Evolutionary conservation across 163 green algal genomes (phyloP).

Genomic region (Scenedesmus sp.): DNA sequence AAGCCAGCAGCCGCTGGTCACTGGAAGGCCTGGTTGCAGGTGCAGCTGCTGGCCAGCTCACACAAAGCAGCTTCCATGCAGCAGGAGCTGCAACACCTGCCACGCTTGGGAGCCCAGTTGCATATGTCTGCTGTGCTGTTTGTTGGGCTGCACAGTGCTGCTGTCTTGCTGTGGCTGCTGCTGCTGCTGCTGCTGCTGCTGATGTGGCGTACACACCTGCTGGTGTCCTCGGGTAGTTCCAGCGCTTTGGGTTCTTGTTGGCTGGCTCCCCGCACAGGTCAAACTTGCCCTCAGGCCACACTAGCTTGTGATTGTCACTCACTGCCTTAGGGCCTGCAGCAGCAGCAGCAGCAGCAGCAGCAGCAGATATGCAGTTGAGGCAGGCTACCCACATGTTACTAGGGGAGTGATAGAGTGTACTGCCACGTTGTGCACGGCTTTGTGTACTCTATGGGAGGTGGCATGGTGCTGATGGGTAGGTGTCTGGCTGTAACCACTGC

Average conservation of each 20-base stretch:
- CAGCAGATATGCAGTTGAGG: neutral
- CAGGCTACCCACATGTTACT: no score
- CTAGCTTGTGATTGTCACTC: conserved; percentile 3
- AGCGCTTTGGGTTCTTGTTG: neutral
- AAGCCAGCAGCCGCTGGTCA: neutral
- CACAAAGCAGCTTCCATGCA: neutral
- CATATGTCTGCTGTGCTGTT: neutral
- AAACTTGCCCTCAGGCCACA: conserved; percentile 26
- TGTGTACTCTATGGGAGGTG: no score
- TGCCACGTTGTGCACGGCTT: no score
- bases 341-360: neutral
- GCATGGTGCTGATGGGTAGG: no score
- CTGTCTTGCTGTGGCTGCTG: neutral
- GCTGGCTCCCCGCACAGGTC: conserved; percentile 31
- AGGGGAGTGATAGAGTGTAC: no score
- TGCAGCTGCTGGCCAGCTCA: no score
- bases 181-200: neutral
- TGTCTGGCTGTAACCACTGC: no score
- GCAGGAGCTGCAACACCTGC: neutral
- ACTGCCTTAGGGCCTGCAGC: conserved; percentile 6
- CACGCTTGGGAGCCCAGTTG: neutral
- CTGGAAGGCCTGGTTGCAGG: neutral
- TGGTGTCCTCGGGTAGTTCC: neutral
- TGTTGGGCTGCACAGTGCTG: neutral
- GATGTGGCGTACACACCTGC: neutral